Conservation (phyloP, 1,284 basidiomycete genomes). For the Rhizoctonia solani region DNA sequence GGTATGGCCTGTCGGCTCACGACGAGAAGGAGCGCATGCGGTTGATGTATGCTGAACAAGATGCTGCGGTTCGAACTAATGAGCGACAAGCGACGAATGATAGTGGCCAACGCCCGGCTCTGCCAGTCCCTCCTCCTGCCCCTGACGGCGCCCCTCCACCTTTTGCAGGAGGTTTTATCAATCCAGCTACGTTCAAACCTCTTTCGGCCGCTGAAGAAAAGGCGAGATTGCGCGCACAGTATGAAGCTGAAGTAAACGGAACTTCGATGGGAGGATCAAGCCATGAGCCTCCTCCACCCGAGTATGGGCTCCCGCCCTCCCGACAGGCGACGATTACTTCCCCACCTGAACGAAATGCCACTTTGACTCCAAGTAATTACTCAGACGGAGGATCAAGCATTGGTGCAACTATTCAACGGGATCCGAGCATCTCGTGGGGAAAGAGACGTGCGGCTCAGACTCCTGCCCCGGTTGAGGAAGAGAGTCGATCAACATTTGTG, state of each 20-base stretch:
- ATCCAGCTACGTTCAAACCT: constrained; percentile 40
- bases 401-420: constrained; percentile 36
- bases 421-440: constrained; percentile 40
- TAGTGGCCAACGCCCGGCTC: not conserved
- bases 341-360: constrained; percentile 37
- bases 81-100: constrained; percentile 27
- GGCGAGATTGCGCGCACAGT: constrained; percentile 64
- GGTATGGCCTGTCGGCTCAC: constrained; percentile 15
- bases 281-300: constrained; percentile 30
- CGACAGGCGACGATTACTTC: constrained; percentile 39
- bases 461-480: constrained; percentile 28
- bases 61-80: constrained; percentile 51
- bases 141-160: constrained; percentile 16
- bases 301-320: constrained; percentile 12
- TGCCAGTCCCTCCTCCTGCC: constrained; percentile 21
- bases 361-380: not conserved
- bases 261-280: constrained; percentile 10
- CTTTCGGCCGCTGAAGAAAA: constrained; percentile 78
- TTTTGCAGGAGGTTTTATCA: constrained; percentile 24
- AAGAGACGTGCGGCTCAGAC: constrained; percentile 37
- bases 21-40: constrained; percentile 47
- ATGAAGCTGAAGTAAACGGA: constrained; percentile 55
- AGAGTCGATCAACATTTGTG: constrained; percentile 30
- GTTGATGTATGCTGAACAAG: constrained; percentile 59
- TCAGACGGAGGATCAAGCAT: too few relatives aligned